Percentiles rank a stretch among this genome's conserved stretches.
Evolutionary conservation across 192 early-diverging fungal genomes (phyloP).

Genomic region (Linnemannia hyalina): DNA sequence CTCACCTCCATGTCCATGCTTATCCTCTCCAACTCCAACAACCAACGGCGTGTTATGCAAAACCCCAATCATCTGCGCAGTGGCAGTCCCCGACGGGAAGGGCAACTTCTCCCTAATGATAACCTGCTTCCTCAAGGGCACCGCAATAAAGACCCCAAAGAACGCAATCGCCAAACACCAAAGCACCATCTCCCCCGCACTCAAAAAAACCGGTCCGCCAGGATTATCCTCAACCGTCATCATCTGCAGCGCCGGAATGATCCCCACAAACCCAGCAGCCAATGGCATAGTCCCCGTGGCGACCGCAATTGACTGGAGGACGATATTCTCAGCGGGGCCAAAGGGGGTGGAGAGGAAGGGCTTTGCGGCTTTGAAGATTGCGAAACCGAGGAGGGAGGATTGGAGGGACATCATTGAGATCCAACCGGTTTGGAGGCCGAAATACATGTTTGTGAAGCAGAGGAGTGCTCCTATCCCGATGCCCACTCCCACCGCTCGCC

Average conservation of each 20-base stretch:
- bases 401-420: slow-evolving; percentile 85
- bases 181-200: slow-evolving; percentile 66
- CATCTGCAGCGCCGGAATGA: slow-evolving; percentile 84
- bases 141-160: slow-evolving; percentile 93
- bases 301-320: slow-evolving; percentile 85
- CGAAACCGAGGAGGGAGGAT: slow-evolving; percentile 81
- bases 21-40: background rate
- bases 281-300: slow-evolving; percentile 91
- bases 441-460: slow-evolving; percentile 91
- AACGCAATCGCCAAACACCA: slow-evolving; percentile 86
- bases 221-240: slow-evolving; percentile 70
- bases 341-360: slow-evolving; percentile 64
- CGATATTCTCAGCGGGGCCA: slow-evolving; percentile 88
- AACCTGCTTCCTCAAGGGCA: slow-evolving; percentile 82
- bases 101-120: slow-evolving; percentile 85
- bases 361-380: slow-evolving; percentile 75
- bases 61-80: slow-evolving; percentile 86
- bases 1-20: background rate
- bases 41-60: slow-evolving; percentile 74
- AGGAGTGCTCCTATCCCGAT: slow-evolving; percentile 76
- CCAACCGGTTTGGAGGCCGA: slow-evolving; percentile 88
- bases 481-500: slow-evolving; percentile 69
- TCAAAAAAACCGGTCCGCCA: slow-evolving; percentile 64
- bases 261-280: slow-evolving; percentile 83
- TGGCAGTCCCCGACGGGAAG: slow-evolving; percentile 90